A percentile compares a stretch with the other conserved stretches of the same genome.
Evolutionary conservation across 1,284 basidiomycete genomes (phyloP).

Genomic region (Ceratobasidium sp.): DNA sequence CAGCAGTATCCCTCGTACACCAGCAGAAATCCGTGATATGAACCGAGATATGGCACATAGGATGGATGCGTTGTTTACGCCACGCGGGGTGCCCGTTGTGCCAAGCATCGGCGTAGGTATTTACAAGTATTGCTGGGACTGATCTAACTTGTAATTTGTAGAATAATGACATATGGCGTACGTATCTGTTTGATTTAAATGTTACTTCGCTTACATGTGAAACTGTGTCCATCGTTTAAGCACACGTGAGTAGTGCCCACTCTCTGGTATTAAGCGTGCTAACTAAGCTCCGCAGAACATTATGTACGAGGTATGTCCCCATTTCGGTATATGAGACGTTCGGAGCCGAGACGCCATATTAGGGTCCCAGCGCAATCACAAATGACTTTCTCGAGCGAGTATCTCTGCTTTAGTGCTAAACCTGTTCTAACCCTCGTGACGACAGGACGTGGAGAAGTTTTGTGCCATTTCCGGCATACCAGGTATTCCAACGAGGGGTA

Average conservation of each 20-base stretch:
- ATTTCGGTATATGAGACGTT: conserved; percentile 53
- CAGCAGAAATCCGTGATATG: conserved; percentile 81
- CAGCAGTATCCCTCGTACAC: conserved; percentile 80
- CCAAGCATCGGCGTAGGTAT: conserved; percentile 76
- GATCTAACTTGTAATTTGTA: conserved; percentile 59
- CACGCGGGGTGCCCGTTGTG: conserved; percentile 81
- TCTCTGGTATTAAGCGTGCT: too few relatives aligned
- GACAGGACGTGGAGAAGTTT: conserved; percentile 84
- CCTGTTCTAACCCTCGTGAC: conserved; percentile 35
- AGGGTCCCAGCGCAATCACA: conserved; percentile 85
- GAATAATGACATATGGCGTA: conserved; percentile 91
- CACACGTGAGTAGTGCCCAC: conserved; percentile 66
- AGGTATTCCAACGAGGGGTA: conserved; percentile 86
- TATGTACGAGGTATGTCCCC: conserved; percentile 66
- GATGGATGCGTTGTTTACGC: conserved; percentile 78
- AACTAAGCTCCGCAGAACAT: conserved; percentile 65
- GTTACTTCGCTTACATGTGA: conserved; percentile 45
- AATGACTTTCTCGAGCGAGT: conserved; percentile 75
- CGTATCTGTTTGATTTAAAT: conserved; percentile 56
- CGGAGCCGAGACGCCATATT: not conserved
- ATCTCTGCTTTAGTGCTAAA: conserved; percentile 49
- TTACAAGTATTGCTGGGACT: too few relatives aligned
- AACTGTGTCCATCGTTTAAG: conserved; percentile 56
- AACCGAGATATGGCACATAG: conserved; percentile 77
- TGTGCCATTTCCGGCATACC: conserved; percentile 84